phyloP scores from a whole-genome alignment of 345 rosid genomes.

The Lepidium sativum region DNA sequence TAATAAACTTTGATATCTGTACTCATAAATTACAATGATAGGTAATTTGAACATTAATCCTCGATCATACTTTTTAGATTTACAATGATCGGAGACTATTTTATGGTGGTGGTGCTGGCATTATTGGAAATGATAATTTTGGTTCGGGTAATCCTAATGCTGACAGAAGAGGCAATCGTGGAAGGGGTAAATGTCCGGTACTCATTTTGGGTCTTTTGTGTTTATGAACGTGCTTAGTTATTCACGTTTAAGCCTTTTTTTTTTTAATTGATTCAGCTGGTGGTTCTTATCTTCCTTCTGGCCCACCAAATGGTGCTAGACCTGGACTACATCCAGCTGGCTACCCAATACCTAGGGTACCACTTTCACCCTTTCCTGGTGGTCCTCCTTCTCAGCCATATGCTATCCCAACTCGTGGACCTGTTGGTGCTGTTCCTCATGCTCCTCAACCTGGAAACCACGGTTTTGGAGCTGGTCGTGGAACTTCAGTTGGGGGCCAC shows the following conservation, averaged over 20 bases:
- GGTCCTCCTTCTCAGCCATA: slow-evolving; percentile 89
- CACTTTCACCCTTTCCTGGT: slow-evolving; percentile 74
- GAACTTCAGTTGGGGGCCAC: slow-evolving; percentile 83
- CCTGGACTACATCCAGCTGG: slow-evolving; percentile 88
- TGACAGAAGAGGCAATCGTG: slow-evolving; percentile 84
- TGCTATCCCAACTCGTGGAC: slow-evolving; percentile 94
- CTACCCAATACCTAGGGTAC: slow-evolving; percentile 74
- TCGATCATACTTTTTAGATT: slow-evolving; percentile 37
- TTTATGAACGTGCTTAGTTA: neutral
- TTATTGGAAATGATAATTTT: slow-evolving; percentile 62
- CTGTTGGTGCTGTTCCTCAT: slow-evolving; percentile 89
- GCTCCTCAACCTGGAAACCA: slow-evolving; percentile 78
- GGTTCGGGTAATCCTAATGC: slow-evolving; percentile 57
- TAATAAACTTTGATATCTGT: neutral
- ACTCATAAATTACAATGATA: neutral
- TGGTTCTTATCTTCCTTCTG: slow-evolving; percentile 78
- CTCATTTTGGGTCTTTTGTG: neutral
- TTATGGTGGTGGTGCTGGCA: slow-evolving; percentile 83
- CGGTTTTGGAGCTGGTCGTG: slow-evolving; percentile 91
- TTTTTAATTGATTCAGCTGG: slow-evolving; percentile 16
- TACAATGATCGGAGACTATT: slow-evolving; percentile 87
- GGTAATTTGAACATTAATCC: neutral
- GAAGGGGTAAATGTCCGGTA: slow-evolving; percentile 49
- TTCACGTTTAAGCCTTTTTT: neutral
- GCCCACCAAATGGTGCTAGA: slow-evolving; percentile 83